Evolutionary conservation across 768 basidiomycete species (phyloP).

Genomic region (Pleurotus tuber-regium): DNA sequence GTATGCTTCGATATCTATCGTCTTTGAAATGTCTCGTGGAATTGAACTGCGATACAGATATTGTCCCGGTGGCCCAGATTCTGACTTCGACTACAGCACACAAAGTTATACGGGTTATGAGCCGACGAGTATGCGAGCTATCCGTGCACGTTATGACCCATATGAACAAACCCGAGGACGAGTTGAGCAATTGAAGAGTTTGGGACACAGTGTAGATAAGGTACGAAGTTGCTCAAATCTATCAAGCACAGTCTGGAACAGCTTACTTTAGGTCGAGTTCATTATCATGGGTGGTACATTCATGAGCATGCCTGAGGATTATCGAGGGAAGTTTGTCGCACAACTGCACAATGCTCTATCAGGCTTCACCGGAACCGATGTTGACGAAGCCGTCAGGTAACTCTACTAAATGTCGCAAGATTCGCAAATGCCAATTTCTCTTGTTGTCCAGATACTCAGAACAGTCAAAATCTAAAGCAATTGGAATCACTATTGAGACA

Average conservation of each 20-base stretch:
- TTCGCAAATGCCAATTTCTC: not conserved
- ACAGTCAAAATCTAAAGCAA: constrained; percentile 96
- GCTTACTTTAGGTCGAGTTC: constrained; percentile 63
- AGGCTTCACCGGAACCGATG: constrained; percentile 88
- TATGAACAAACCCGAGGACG: constrained; percentile 96
- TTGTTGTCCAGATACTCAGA: constrained; percentile 75
- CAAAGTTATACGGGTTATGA: constrained; percentile 95
- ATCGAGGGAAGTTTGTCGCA: constrained; percentile 89
- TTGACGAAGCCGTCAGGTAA: constrained; percentile 93
- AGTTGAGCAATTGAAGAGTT: constrained; percentile 90
- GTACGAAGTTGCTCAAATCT: constrained; percentile 35
- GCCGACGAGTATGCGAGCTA: constrained; percentile 98
- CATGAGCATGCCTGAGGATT: constrained; percentile 99
- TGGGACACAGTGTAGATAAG: constrained; percentile 99
- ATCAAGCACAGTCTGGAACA: not conserved
- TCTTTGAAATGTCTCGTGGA: not conserved
- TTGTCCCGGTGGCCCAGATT: constrained; percentile 98
- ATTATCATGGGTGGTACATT: constrained; percentile 99
- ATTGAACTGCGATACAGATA: constrained; percentile 66
- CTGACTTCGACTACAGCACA: constrained; percentile 99
- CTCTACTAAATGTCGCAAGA: constrained; percentile 11
- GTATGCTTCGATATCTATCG: constrained; percentile 40
- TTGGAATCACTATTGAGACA: constrained; percentile 99
- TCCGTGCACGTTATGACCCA: constrained; percentile 91
- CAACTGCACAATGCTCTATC: constrained; percentile 96